A percentile compares a stretch with the other conserved stretches of the same genome.
These are phyloP conservation scores for Pichia sp. DNA, from an alignment of 1,139 yeast genomes.

Conservation along the genomic window DNA sequence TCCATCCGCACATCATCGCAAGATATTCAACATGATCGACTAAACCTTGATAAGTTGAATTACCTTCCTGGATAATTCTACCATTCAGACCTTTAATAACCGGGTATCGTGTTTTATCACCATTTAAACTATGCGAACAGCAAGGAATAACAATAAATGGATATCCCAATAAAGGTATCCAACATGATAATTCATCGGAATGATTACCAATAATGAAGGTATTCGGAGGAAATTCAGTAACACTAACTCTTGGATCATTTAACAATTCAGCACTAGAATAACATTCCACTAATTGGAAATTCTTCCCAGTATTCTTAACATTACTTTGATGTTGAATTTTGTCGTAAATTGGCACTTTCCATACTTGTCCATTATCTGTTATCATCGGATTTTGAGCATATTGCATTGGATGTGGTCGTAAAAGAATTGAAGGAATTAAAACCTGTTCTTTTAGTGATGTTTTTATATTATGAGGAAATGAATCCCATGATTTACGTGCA, in stretches of 20 bases:
- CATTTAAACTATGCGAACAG: constrained; percentile 83
- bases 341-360: constrained; percentile 42
- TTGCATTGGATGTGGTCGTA: constrained; percentile 63
- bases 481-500: constrained; percentile 78
- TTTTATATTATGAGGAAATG: constrained; percentile 60
- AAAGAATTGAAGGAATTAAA: constrained; percentile 64
- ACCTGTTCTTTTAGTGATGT: constrained; percentile 63
- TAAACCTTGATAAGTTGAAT: constrained; percentile 71
- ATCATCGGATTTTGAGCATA: constrained; percentile 47
- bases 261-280: constrained; percentile 46
- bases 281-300: constrained; percentile 36
- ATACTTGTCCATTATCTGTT: constrained; percentile 53
- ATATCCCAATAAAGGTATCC: constrained; percentile 84
- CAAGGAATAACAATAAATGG: constrained; percentile 95
- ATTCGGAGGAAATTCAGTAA: constrained; percentile 58
- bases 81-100: constrained; percentile 26
- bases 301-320: constrained; percentile 12
- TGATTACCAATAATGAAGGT: constrained; percentile 92
- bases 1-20: constrained; percentile 72
- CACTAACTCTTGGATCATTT: constrained; percentile 54
- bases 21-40: constrained; percentile 79
- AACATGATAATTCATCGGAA: constrained; percentile 90
- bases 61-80: constrained; percentile 24
- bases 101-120: constrained; percentile 64
- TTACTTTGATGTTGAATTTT: constrained; percentile 21